Evolutionary conservation across 306 rosid species (phyloP), one percentile per base, ranked within the genome.

Genomic region (Dalbergia cultrata): DNA sequence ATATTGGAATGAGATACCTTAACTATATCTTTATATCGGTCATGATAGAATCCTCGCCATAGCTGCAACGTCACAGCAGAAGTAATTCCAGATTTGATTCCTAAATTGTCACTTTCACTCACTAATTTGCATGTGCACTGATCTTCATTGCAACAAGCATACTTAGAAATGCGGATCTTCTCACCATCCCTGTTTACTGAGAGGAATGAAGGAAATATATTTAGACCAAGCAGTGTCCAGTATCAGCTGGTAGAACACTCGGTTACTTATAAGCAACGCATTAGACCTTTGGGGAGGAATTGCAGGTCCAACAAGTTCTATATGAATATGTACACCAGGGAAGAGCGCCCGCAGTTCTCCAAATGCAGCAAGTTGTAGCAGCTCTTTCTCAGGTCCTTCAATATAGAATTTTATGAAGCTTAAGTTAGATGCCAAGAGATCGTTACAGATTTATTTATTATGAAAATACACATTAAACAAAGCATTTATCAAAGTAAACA

Each of bases 331-430:
- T 58, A 87, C 35, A 64, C 90, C 90, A 66, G 98, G 98, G 71
- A 95, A 90, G 84, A 95, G 92, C 1, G 89, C 93, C 81, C 16
- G 89, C 80, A 95, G 73, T 83, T 95, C 97, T 54, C 91, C 91
- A 83, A 95, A 93, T 75, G 87, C 88, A 34, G 87, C 80, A 53
- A 93, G 98, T 88, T 95, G 98, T 77, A 81, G 86, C 81, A 93
- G 87, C 89, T 93, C 99, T 81, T 90, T 93, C 85, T 91, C 99
- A 39, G 99, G 97, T 54, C 98, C 99, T 95, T 81, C 75, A 63
- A 59, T 50, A 72, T 74, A 80, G 39, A 78, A 78, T 63, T 47
- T 64, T 61, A 74, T n/a, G 6, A 78, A 13, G 72, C 13, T 50
- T 34, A 49, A 73, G 76, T 60, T 49, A 71, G 21, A 53, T 10